Evolutionary conservation across 2,329 filamentous ascomycete genomes (phyloP), one percentile per base, ranked within the genome.

Genomic region (Diaporthe citri): DNA sequence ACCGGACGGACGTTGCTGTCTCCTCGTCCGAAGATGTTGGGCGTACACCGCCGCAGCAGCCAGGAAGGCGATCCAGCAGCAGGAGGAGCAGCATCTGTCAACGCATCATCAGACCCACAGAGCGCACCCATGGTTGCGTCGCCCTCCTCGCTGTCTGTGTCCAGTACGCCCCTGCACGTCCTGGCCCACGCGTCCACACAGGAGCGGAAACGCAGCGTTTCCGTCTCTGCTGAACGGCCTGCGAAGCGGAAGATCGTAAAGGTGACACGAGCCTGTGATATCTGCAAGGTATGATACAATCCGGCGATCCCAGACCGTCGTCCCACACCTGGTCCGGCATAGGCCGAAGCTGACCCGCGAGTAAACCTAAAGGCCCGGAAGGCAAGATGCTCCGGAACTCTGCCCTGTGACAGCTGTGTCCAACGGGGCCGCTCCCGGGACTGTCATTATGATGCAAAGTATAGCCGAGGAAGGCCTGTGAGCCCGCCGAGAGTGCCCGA

Each of bases 201-300:
- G 64, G 46, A 67, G 64, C 64, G 64, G 64, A 67, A 67, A 67
- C 64, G 64, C 46, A 67, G 64, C 31, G 46, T 67, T 67, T 67
- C 64, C 64, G 46, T 17, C 22, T 67, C 64, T 67, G 43, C 46
- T 20, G 64, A 67, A 7, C 64, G 64, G 46, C 64, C 64, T 25
- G 22, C 15, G 8, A 67, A 67, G 46, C 64, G 64, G 46, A 67
- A 67, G 46, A 67, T 67, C 4, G 46, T 67, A 20, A 86, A 85
- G 76, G 82, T 84, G 7, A 84, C 80, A 69, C 78, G 82, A n/a
- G 84, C 84, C 8, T 85, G 84, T 72, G 84, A 85, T 74, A 78
- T 80, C 41, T 85, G 84, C 79, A 67, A 67, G 64, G 64, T 67
- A 67, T 67, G 36, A 22, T 67, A 22, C 64, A 52, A 52, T 41